phyloP scores from a whole-genome alignment of 352 stramenopile species.

The Pythium pyrilobum region DNA sequence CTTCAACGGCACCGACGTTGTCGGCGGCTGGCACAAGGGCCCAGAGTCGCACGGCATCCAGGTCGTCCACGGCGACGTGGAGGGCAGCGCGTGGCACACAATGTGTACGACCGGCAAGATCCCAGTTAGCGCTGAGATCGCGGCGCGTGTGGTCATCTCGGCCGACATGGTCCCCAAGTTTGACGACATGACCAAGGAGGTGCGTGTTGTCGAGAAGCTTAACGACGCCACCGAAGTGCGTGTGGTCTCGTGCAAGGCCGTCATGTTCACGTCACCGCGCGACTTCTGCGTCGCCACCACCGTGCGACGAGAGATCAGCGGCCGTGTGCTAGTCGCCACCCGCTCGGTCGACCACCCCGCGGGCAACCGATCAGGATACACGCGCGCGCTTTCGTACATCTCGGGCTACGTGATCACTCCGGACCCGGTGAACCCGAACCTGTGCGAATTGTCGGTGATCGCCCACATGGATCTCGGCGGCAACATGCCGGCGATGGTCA shows the following conservation, averaged over 20 bases:
- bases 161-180: conserved; percentile 66
- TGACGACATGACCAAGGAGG: conserved; percentile 78
- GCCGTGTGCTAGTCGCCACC: conserved; percentile 62
- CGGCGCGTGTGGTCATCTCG: conserved; percentile 41
- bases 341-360: conserved; percentile 59
- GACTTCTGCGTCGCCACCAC: conserved; percentile 74
- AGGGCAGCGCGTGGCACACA: conserved; percentile 60
- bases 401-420: conserved; percentile 70
- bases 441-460: conserved; percentile 61
- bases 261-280: conserved; percentile 73
- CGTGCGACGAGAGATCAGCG: conserved; percentile 35
- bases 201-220: conserved; percentile 53
- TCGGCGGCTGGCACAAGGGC: conserved; percentile 60
- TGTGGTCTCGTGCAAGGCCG: conserved; percentile 48
- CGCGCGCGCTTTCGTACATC: conserved; percentile 31
- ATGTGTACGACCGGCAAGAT: conserved; percentile 69
- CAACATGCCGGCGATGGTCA: conserved; percentile 58
- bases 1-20: conserved; percentile 50
- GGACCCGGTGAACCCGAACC: conserved; percentile 49
- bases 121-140: conserved; percentile 45
- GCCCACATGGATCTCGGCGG: conserved; percentile 78
- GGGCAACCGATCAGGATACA: conserved; percentile 31
- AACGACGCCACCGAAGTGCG: conserved; percentile 60
- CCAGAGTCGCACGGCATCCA: conserved; percentile 65
- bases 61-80: conserved; percentile 61